Percentiles rank a stretch among this genome's conserved stretches.
These are phyloP conservation scores for Citrus mangshanensis DNA, from an alignment of 345 rosid genomes.

Conservation along the genomic window DNA sequence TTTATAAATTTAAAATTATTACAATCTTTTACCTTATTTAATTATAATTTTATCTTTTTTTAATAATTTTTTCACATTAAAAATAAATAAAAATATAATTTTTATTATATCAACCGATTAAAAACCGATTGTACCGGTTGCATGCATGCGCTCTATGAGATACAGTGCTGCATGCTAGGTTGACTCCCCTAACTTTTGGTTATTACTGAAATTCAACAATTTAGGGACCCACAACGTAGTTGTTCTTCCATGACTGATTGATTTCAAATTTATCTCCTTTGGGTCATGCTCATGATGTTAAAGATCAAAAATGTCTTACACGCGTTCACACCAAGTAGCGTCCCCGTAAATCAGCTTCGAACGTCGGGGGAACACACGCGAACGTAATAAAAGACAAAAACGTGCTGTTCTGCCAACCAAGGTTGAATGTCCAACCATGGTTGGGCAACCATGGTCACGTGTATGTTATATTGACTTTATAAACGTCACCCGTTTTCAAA, in stretches of 20 bases:
- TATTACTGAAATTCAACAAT: neutral
- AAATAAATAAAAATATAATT: no score
- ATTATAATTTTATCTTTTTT: no score
- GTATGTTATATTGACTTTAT: neutral
- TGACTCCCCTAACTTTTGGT: neutral
- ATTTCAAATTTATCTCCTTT: no score
- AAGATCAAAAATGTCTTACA: neutral
- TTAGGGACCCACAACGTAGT: neutral
- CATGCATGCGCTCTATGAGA: no score
- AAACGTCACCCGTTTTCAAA: constrained; percentile 20
- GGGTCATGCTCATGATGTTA: neutral
- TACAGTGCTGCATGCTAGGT: no score
- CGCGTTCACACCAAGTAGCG: constrained; percentile 1
- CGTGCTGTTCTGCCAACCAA: constrained; percentile 2
- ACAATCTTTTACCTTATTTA: no score
- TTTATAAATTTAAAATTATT: no score
- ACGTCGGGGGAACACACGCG: neutral
- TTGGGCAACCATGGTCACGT: constrained; percentile 24
- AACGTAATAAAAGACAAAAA: neutral
- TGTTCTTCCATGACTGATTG: constrained; percentile 14
- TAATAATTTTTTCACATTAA: no score
- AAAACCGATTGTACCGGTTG: no score
- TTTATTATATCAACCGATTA: no score
- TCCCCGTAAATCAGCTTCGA: neutral
- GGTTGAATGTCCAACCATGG: constrained; percentile 6